Percentiles rank a stretch among this genome's conserved stretches.
Evolutionary conservation across 108 stramenopile species (phyloP).

Genomic region (Skeletonema grethae): DNA sequence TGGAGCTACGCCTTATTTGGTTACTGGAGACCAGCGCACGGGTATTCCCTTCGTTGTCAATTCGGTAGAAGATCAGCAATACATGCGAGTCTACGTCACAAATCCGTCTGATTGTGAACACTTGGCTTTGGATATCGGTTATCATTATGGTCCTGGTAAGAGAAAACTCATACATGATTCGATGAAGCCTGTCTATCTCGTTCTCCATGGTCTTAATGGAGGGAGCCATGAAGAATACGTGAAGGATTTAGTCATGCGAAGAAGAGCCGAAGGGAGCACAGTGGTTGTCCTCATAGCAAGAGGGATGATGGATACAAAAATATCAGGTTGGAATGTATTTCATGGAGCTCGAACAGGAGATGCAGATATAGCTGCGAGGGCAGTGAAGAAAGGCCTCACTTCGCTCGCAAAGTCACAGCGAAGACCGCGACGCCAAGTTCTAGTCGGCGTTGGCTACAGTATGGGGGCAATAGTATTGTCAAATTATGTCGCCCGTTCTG

Average conservation of each 20-base stretch:
- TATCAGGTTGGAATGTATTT: slow-evolving; percentile 78
- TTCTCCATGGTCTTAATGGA: slow-evolving; percentile 92
- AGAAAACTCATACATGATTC: slow-evolving; percentile 47
- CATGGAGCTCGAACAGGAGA: slow-evolving; percentile 88
- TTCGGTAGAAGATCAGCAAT: slow-evolving; percentile 42
- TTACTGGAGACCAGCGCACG: slow-evolving; percentile 84
- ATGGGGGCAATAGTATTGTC: slow-evolving; percentile 88
- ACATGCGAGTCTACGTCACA: slow-evolving; percentile 59
- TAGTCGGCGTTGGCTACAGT: slow-evolving; percentile 80
- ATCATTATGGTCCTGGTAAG: slow-evolving; percentile 34
- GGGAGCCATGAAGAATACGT: slow-evolving; percentile 86
- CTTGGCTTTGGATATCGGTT: slow-evolving; percentile 83
- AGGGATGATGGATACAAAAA: slow-evolving; percentile 84
- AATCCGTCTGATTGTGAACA: slow-evolving; percentile 58
- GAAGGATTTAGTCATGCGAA: slow-evolving; percentile 69
- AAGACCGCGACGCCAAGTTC: slow-evolving; percentile 33
- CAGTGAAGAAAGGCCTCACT: slow-evolving; percentile 53
- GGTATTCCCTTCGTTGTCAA: slow-evolving; percentile 81
- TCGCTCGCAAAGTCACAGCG: slow-evolving; percentile 10
- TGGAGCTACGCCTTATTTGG: slow-evolving; percentile 77
- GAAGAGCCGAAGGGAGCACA: slow-evolving; percentile 64
- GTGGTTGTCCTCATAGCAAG: slow-evolving; percentile 84
- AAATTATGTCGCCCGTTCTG: slow-evolving; percentile 86
- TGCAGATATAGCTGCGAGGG: slow-evolving; percentile 70
- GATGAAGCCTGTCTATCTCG: slow-evolving; percentile 75